A percentile compares a stretch with the other conserved stretches of the same genome.
Conservation (phyloP, 257 asterid species). For the Lavandula angustifolia region DNA sequence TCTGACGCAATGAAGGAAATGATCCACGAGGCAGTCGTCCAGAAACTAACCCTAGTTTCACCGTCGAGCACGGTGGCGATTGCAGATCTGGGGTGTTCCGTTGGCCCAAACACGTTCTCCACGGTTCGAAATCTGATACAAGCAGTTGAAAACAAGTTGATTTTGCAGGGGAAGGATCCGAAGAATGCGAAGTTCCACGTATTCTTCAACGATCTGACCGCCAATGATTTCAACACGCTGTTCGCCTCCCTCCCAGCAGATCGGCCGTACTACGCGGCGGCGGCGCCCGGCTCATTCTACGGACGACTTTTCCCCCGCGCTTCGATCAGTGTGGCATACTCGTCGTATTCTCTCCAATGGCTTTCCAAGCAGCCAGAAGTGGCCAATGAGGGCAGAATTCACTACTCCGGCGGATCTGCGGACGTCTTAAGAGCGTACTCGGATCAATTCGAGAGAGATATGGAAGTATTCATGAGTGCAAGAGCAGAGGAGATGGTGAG, state of each 20-base stretch:
- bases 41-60: background rate
- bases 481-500: conserved; percentile 41
- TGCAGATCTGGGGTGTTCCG: conserved; percentile 8
- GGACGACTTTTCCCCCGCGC: conserved; percentile 30
- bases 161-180: too few relatives aligned
- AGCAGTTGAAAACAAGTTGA: background rate
- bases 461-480: conserved; percentile 32
- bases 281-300: conserved; percentile 44
- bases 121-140: background rate
- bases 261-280: conserved; percentile 33
- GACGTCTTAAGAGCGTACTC: conserved; percentile 31
- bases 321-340: conserved; percentile 35
- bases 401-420: conserved; percentile 19
- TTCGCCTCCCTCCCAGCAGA: conserved; percentile 24
- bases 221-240: conserved; percentile 20
- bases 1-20: background rate
- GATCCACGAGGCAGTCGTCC: background rate
- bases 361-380: conserved; percentile 36
- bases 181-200: background rate
- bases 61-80: background rate
- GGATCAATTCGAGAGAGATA: conserved; percentile 35
- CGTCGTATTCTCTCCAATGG: conserved; percentile 42
- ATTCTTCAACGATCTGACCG: background rate
- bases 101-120: background rate
- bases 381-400: conserved; percentile 29